These are phyloP conservation scores for Fusarium camptoceras DNA, from an alignment of 2,329 filamentous ascomycete species.

Conservation along the genomic window DNA sequence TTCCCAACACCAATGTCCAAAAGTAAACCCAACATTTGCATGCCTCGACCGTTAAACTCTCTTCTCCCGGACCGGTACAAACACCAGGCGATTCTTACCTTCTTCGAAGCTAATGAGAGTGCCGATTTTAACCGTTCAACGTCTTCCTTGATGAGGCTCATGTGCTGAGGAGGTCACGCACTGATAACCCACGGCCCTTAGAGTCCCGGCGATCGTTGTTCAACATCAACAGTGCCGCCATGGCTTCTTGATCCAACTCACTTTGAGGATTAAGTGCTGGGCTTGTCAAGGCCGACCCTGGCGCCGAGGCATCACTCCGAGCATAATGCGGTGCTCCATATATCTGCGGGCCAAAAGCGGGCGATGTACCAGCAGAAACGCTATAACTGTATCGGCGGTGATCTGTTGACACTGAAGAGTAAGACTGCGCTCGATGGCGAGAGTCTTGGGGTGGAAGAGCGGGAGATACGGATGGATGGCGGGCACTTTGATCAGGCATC, in stretches of 20 bases:
- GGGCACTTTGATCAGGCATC: conserved; percentile 48
- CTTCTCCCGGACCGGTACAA: neutral
- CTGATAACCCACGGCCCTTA: conserved; percentile 63
- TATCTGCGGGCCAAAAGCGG: conserved; percentile 67
- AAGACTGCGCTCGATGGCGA: conserved; percentile 61
- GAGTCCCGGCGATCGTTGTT: conserved; percentile 77
- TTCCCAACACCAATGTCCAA: conserved; percentile 3
- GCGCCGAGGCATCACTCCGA: conserved; percentile 56
- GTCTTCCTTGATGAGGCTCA: conserved; percentile 48
- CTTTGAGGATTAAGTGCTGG: conserved; percentile 67
- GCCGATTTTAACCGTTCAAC: neutral
- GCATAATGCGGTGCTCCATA: conserved; percentile 51
- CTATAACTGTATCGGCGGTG: conserved; percentile 64
- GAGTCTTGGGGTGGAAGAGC: conserved; percentile 61
- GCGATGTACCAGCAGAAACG: conserved; percentile 64
- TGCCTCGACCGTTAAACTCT: neutral
- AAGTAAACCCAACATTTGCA: neutral
- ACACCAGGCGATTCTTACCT: neutral
- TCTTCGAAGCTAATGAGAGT: neutral
- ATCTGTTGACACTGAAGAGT: conserved; percentile 65
- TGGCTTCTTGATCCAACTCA: conserved; percentile 80
- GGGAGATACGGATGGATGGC: conserved; percentile 65
- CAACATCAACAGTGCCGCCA: conserved; percentile 87
- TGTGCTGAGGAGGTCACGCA: conserved; percentile 65
- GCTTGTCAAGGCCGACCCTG: conserved; percentile 68